These are phyloP conservation scores for Inosperma sp. DNA, from an alignment of 768 basidiomycete genomes.

Conservation along the genomic window DNA sequence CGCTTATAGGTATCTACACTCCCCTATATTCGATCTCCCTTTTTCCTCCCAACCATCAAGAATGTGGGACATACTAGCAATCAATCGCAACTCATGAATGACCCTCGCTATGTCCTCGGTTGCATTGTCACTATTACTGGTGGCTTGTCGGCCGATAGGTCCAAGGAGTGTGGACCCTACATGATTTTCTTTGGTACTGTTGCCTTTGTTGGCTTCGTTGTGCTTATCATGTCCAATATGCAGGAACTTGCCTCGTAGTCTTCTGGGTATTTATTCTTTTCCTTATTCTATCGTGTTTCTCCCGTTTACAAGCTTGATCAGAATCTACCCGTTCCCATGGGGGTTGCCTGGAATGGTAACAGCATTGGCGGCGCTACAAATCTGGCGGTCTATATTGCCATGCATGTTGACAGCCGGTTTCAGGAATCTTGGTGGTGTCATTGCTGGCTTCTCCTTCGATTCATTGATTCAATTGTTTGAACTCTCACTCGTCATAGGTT, in stretches of 20 bases:
- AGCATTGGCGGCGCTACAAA: constrained; percentile 67
- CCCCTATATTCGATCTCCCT: background rate
- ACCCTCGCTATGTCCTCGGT: constrained; percentile 61
- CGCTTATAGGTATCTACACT: too few relatives aligned
- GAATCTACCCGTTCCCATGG: background rate
- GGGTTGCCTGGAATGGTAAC: too few relatives aligned
- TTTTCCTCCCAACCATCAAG: constrained; percentile 27
- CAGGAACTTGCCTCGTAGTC: constrained; percentile 66
- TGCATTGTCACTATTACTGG: constrained; percentile 45
- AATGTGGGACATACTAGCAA: constrained; percentile 52
- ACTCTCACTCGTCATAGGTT: too few relatives aligned
- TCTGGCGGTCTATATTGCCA: constrained; percentile 59
- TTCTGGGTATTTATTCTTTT: constrained; percentile 56
- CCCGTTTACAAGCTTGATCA: background rate
- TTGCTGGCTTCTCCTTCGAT: constrained; percentile 60
- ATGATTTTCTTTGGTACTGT: constrained; percentile 47
- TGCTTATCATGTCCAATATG: constrained; percentile 71
- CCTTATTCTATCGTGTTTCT: constrained; percentile 54
- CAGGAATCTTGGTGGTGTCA: constrained; percentile 60
- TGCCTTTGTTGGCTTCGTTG: constrained; percentile 54
- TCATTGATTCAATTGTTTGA: too few relatives aligned
- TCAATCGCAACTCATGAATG: constrained; percentile 59
- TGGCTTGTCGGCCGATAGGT: constrained; percentile 54
- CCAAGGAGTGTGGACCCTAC: constrained; percentile 52
- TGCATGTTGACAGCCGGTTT: constrained; percentile 64